Conservation (phyloP, 805 yeast genomes). For the Allodekkera sacchari region DNA sequence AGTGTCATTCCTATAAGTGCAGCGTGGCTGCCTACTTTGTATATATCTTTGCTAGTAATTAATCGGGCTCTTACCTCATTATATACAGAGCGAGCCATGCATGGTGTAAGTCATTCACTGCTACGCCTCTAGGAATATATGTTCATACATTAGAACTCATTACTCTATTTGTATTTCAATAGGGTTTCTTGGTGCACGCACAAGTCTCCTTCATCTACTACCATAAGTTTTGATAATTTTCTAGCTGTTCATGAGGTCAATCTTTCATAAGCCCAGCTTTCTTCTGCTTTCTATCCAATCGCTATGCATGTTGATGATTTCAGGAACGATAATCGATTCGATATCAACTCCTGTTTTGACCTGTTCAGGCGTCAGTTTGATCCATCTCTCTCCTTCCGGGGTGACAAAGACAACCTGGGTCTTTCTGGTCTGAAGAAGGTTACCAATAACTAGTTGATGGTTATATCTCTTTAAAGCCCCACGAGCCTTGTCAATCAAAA, state of each 20-base stretch:
- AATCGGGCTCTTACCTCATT: too few species aligned
- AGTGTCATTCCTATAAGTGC: conserved; percentile 39
- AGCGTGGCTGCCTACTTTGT: conserved; percentile 2
- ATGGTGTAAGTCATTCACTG: too few species aligned
- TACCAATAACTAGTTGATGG: conserved; percentile 94
- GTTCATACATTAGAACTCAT: too few species aligned
- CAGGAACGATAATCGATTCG: conserved; percentile 75
- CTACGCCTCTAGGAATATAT: too few species aligned
- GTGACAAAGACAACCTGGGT: conserved; percentile 80
- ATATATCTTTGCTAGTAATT: conserved; percentile 4
- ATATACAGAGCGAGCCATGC: too few species aligned
- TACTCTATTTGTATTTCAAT: too few species aligned
- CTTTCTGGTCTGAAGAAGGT: conserved; percentile 81
- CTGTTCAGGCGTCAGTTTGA: conserved; percentile 37
- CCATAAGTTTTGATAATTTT: too few species aligned
- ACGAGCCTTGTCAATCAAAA: conserved; percentile 66
- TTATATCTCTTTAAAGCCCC: conserved; percentile 78
- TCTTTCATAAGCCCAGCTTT: conserved; percentile 16
- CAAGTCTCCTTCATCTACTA: too few species aligned
- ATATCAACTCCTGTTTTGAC: conserved; percentile 42
- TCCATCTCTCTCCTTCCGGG: conserved; percentile 40
- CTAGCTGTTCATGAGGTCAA: too few species aligned
- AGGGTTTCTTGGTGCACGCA: too few species aligned
- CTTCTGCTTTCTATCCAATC: conserved; percentile 43
- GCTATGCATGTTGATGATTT: conserved; percentile 55